Conservation (phyloP, 768 basidiomycete species). For the Trametes coccinea region DNA sequence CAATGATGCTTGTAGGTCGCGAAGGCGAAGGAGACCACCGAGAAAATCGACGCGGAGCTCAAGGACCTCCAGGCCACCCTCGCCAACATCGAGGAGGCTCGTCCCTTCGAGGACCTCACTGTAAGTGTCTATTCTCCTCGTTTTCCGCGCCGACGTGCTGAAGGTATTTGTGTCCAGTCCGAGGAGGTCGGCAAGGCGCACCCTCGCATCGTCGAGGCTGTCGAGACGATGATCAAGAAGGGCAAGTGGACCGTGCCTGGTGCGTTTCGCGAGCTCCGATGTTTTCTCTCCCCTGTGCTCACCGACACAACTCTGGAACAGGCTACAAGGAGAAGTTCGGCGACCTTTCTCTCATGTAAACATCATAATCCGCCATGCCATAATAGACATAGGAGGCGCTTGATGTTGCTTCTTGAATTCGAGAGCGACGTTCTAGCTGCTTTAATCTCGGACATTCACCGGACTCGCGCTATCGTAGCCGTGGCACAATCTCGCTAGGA, state of each 20-base stretch:
- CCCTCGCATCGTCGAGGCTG: slow-evolving; percentile 86
- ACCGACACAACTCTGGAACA: slow-evolving; percentile 29
- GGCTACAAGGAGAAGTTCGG: slow-evolving; percentile 97
- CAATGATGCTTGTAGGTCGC: slow-evolving; percentile 55
- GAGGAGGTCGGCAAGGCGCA: slow-evolving; percentile 91
- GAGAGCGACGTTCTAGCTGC: not conserved
- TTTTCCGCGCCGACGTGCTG: not conserved
- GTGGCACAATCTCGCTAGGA: not conserved
- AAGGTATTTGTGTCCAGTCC: slow-evolving; percentile 45
- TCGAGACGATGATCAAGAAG: slow-evolving; percentile 95
- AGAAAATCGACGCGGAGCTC: slow-evolving; percentile 89
- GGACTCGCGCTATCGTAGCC: not conserved
- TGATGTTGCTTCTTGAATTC: slow-evolving; percentile 16
- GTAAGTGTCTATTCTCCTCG: slow-evolving; percentile 49
- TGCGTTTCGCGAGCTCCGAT: slow-evolving; percentile 33
- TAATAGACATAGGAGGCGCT: slow-evolving; percentile 22
- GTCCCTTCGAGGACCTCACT: slow-evolving; percentile 96
- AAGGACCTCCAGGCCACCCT: slow-evolving; percentile 90
- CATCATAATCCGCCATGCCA: not conserved
- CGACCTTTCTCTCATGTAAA: slow-evolving; percentile 88
- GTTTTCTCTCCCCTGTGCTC: not conserved
- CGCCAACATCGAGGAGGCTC: slow-evolving; percentile 94
- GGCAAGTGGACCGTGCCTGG: slow-evolving; percentile 99
- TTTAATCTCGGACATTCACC: not conserved
- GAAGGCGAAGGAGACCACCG: slow-evolving; percentile 85